Evolutionary conservation across 345 rosid species (phyloP), one percentile per base, ranked within the genome.

Genomic region (Acer campestre): DNA sequence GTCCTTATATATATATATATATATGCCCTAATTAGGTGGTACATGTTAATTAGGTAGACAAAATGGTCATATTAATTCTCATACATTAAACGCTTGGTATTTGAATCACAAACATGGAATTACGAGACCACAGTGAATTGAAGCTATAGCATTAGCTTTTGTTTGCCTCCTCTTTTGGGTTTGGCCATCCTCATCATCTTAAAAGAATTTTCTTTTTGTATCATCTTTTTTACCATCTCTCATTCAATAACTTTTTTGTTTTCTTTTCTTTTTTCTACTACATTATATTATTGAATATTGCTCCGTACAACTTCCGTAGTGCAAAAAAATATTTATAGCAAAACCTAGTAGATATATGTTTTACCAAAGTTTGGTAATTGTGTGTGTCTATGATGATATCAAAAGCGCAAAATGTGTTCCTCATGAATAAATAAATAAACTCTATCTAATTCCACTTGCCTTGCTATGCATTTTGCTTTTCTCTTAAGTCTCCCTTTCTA

Each of bases 341-440:
- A 67, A 20, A 40, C 53, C 11, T n/a, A n/a, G 70, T 59, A 1
- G 5, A 2, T n/a, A 10, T n/a, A 22, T n/a, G 6, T 23, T 67
- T 67, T 67, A 10, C 6, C 51, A 10, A 40, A 40, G 70, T 67
- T 67, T 67, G 70, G 70, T 38, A 9, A 35, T 67, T 67, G 49
- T 38, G 49, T 38, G 14, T 38, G 51, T 8, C 49, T 25, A 14
- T 63, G n/a, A 14, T 51, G 56, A 7, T 58, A 6, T 58, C 25
- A 58, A 58, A 51, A 14, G 56, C 56, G 14, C 56, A 4, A 51
- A 16, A 51, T 13, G 18, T 53, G n/a, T 14, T 53, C 58, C n/a
- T 16, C 58, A 6, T 9, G n/a, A 53, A 10, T 16, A 53, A 49
- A 13, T 56, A 35, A 35, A 35, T 35, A 35, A 35, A 42, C 46